Evolutionary conservation across 176 grass and related monocot species (phyloP).

Genomic region (Hsuehochloa calcarea): DNA sequence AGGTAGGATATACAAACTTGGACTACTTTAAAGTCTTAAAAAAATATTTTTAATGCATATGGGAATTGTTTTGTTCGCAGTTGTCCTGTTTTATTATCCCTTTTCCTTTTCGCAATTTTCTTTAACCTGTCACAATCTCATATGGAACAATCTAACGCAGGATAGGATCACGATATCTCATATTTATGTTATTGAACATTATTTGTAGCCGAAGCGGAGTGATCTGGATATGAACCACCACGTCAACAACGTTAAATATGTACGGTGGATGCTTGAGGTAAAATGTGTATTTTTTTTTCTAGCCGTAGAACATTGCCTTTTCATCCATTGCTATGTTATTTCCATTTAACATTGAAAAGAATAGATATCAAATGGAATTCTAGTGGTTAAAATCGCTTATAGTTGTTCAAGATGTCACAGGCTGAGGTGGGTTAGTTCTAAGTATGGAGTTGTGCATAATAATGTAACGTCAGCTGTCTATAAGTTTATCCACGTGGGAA

Average conservation of each 20-base stretch:
- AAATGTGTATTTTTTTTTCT: not conserved
- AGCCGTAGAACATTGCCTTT: not conserved
- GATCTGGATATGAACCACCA: conserved; percentile 78
- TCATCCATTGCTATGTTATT: not conserved
- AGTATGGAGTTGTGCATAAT: no score
- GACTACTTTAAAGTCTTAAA: no score
- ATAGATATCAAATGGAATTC: no score
- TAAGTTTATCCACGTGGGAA: no score
- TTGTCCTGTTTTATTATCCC: not conserved
- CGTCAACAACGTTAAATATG: conserved; percentile 74
- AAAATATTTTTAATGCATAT: conserved; percentile 12
- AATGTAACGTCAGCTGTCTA: no score
- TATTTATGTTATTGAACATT: conserved; percentile 7
- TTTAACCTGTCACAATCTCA: not conserved
- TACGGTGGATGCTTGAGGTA: conserved; percentile 79
- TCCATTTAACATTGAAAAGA: not conserved
- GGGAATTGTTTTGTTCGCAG: not conserved
- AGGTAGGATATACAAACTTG: not conserved
- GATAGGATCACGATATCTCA: conserved; percentile 1
- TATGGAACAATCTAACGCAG: not conserved
- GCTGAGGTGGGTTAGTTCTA: no score
- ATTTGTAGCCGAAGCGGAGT: conserved; percentile 54
- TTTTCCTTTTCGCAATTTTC: not conserved
- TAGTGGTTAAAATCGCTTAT: no score
- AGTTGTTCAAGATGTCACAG: no score